These are phyloP conservation scores for Leishmania mexicana DNA, from an alignment of 208 protist genomes.

Conservation along the genomic window DNA sequence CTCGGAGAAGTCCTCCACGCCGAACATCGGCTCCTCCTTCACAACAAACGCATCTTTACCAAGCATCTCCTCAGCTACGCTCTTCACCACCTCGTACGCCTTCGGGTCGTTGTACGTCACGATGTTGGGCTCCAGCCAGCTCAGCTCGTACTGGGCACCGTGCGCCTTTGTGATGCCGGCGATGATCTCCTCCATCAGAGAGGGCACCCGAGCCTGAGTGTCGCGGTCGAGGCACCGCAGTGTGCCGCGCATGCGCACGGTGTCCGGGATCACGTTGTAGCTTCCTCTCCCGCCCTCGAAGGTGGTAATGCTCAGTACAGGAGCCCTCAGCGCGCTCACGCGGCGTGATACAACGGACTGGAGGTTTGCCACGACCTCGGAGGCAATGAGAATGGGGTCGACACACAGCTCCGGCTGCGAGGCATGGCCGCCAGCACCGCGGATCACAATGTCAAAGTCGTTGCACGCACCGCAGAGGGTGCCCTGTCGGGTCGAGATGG, in stretches of 20 bases:
- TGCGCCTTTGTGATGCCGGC: conserved; percentile 68
- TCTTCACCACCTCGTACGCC: conserved; percentile 59
- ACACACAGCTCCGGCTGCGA: conserved; percentile 69
- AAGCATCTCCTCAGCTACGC: conserved; percentile 41
- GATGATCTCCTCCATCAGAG: conserved; percentile 73
- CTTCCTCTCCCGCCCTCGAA: conserved; percentile 53
- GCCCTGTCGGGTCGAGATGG: conserved; percentile 31
- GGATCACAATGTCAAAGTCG: conserved; percentile 76
- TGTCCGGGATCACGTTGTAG: conserved; percentile 81
- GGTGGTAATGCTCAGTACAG: conserved; percentile 65
- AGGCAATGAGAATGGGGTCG: conserved; percentile 67
- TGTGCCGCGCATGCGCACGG: conserved; percentile 67
- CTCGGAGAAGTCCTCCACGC: conserved; percentile 76
- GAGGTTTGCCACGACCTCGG: conserved; percentile 55
- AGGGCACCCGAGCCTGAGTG: conserved; percentile 56
- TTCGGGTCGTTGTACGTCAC: conserved; percentile 76
- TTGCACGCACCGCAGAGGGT: conserved; percentile 56
- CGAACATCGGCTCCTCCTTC: conserved; percentile 42
- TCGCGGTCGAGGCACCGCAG: conserved; percentile 72
- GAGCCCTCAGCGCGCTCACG: conserved; percentile 57
- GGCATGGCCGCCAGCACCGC: conserved; percentile 67
- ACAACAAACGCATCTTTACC: conserved; percentile 46
- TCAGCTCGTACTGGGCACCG: conserved; percentile 59
- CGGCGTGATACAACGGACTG: conserved; percentile 73
- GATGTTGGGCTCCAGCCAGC: conserved; percentile 83